phyloP scores from a whole-genome alignment of 108 stramenopile species.

The Conticribra weissflogii region DNA sequence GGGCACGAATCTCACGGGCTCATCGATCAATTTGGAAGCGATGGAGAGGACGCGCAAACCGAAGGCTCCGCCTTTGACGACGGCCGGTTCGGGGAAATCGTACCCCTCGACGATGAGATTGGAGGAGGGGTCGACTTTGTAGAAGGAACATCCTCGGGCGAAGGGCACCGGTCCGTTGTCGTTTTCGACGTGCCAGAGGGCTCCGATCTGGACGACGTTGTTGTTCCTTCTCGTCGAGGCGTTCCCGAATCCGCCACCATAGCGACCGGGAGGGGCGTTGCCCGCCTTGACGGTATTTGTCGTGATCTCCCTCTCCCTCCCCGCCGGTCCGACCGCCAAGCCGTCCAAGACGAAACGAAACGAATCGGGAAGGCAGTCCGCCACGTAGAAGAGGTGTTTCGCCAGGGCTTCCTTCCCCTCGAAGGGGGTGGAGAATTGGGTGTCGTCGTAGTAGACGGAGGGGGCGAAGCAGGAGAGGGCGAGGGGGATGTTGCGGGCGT shows the following conservation, averaged over 20 bases:
- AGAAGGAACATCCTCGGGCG: conserved; percentile 58
- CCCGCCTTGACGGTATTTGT: no score
- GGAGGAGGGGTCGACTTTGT: conserved; percentile 47
- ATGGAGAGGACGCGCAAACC: conserved; percentile 44
- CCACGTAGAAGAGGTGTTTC: conserved; percentile 59
- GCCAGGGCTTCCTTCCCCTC: conserved; percentile 52
- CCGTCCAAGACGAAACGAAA: conserved; percentile 63
- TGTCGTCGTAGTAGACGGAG: conserved; percentile 63
- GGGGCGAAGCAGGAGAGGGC: conserved; percentile 59
- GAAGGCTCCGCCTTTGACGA: conserved; percentile 45
- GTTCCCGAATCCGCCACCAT: no score
- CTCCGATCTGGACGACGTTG: conserved; percentile 37
- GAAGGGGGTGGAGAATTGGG: conserved; percentile 60
- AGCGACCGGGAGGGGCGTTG: no score
- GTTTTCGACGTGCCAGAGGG: conserved; percentile 63
- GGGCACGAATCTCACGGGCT: conserved; percentile 75
- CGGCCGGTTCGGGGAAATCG: conserved; percentile 67
- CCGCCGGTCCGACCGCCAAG: conserved; percentile 29
- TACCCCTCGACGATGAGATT: conserved; percentile 53
- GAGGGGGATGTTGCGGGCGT: conserved; percentile 59
- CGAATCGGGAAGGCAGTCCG: conserved; percentile 54
- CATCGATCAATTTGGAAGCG: conserved; percentile 58
- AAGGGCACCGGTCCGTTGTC: conserved; percentile 57
- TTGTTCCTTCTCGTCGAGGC: no score
- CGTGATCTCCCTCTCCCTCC: not conserved